Evolutionary conservation across 179 eudicot genomes (phyloP), one percentile per base, ranked within the genome.

Genomic region (Drosera spatulata): DNA sequence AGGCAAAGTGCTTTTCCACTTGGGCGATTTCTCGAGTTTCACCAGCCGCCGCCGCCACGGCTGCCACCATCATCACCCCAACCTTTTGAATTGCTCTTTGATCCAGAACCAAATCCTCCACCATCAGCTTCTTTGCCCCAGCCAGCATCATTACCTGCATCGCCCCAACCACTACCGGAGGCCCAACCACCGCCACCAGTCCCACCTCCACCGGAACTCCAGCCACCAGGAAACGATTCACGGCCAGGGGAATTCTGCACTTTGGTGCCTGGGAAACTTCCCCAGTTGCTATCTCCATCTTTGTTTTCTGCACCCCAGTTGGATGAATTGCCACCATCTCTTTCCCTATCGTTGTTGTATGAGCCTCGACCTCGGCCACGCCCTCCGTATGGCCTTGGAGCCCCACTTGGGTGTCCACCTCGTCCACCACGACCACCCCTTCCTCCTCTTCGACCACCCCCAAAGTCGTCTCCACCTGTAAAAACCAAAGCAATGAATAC

Each of bases 181-280:
- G 61, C 56, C 14, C 75, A 55, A 7, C 67, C 56, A 46, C 68
- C 56, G 2, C 64, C 65, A 40, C 65, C 53, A 22, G 71, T 55
- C 8, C 70, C 78, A 15, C 77, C 67, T 0, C 81, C 77, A 40
- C 75, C 66, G 3, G 76, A 70, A 39, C 81, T 71, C 86, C 94
- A 75, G 13, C 90, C 80, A 67, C 93, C 84, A 11, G 87, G 87
- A 66, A 82, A 82, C n/a, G 87, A 82, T 64, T 85, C 95, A 65
- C 78, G 71, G 38, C 88, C 91, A 2, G 91, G 91, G 41, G 91
- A 82, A 66, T 80, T 84, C 9, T 85, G 85, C 43, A 79, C 82
- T 73, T 84, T 82, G 15, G 85, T 79, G 39, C 95, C 86, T 5
- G 86, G 79, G 51, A 82, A 79, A 63, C 78, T 75, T 33, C 85